A percentile compares a stretch with the other conserved stretches of the same genome.
Conservation (phyloP, 768 basidiomycete species). For the Agrocybe chaxingu region DNA sequence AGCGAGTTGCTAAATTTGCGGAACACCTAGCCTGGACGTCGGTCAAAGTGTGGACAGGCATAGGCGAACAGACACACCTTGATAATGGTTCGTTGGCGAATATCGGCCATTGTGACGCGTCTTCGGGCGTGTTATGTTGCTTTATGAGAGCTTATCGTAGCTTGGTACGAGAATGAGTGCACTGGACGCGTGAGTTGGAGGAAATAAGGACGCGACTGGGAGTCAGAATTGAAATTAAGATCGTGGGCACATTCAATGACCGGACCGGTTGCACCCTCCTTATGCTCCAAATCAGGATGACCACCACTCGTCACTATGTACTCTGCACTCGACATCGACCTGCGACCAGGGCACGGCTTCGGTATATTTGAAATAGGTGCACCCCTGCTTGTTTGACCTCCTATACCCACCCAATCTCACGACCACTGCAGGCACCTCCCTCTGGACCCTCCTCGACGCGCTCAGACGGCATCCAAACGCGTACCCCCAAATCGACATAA, state of each 20-base stretch:
- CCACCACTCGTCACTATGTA: conserved; percentile 40
- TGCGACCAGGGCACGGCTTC: conserved; percentile 72
- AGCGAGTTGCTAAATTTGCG: conserved; percentile 87
- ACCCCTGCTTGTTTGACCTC: conserved; percentile 2
- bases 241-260: too few relatives aligned
- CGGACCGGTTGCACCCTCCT: too few relatives aligned
- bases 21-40: conserved; percentile 53
- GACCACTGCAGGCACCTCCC: conserved; percentile 53
- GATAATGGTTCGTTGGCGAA: conserved; percentile 45
- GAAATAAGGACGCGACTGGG: too few relatives aligned
- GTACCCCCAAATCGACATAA: conserved; percentile 81
- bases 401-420: conserved; percentile 4
- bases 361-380: conserved; percentile 77
- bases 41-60: neutral
- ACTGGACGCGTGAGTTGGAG: neutral
- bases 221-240: too few relatives aligned
- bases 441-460: conserved; percentile 74
- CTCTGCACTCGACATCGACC: conserved; percentile 69
- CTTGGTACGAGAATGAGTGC: neutral
- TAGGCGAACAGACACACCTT: conserved; percentile 29
- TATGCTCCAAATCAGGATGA: neutral
- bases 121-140: neutral
- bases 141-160: neutral
- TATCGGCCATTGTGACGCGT: conserved; percentile 37
- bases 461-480: conserved; percentile 62